Evolutionary conservation across 306 rosid species (phyloP), one percentile per base, ranked within the genome.

Genomic region (Aeschynomene evenia): DNA sequence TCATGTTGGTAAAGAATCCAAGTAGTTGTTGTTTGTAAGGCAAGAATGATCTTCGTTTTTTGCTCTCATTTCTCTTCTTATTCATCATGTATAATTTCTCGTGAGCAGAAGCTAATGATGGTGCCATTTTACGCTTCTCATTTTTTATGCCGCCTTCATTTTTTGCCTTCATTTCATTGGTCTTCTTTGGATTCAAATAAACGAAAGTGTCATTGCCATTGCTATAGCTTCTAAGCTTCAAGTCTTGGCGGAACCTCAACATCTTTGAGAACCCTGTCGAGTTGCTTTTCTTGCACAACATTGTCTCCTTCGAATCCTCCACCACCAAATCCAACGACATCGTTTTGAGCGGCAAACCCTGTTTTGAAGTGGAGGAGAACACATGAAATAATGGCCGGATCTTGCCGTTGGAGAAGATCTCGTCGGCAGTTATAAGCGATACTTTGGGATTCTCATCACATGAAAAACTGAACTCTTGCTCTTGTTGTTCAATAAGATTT

Each of bases 201-300:
- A 86, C 81, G 24, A 83, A 79, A 3, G 86, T 77, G 62, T 83
- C 91, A 28, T 61, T 72, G 9, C 88, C 85, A 8, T 81, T 85
- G 36, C 96, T 89, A 60, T 74, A 79, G 68, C 96, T 72, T 11
- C 89, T 83, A 6, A 56, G 75, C 14, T 83, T 80, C 57, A 74
- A 2, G 9, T 87, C 90, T 24, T 3, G 11, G 4, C 91, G 72
- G 62, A 85, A 65, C 66, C 86, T 74, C 92, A 87, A 83, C 0
- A 79, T 63, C 83, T 76, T 82, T 0, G 89, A 87, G 67, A 82
- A 83, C 0, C 92, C 92, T 0, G 90, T 82, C 11, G 90, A 84
- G 15, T 84, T 77, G 73, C 92, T 80, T 77, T 90, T 90, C 77
- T 83, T 78, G 28, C 70, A 45, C 14, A n/a, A n/a, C n/a, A n/a